Conservation (phyloP, 768 basidiomycete genomes). For the Lanmaoa pseudosensibilis region DNA sequence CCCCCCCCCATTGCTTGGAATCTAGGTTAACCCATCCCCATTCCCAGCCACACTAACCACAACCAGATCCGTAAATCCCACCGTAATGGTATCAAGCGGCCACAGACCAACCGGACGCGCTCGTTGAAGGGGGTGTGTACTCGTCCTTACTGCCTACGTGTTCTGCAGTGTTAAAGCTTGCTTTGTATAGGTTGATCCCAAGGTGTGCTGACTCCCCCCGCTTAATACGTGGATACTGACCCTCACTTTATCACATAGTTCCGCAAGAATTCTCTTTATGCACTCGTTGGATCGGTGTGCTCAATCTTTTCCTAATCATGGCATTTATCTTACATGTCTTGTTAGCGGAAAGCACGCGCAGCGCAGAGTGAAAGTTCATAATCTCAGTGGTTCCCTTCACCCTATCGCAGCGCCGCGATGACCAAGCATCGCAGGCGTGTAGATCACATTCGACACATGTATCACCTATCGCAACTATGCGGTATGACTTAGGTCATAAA, state of each 20-base stretch:
- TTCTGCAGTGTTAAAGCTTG: constrained; percentile 1
- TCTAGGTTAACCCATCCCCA: constrained; percentile 10
- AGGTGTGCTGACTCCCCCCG: constrained; percentile 46
- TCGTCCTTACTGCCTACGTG: background rate
- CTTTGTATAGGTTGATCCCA: constrained; percentile 66
- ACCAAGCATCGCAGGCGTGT: constrained; percentile 1
- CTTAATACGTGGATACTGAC: background rate
- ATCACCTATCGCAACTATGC: constrained; percentile 23
- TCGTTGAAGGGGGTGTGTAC: constrained; percentile 88
- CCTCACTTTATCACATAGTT: constrained; percentile 48
- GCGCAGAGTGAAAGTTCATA: constrained; percentile 55
- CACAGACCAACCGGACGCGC: constrained; percentile 67
- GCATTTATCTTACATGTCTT: background rate
- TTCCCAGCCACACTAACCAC: constrained; percentile 81
- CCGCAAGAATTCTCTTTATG: constrained; percentile 78
- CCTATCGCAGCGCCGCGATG: background rate
- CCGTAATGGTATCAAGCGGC: constrained; percentile 94
- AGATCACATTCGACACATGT: constrained; percentile 20
- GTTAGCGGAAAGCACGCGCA: constrained; percentile 64
- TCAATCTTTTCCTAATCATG: background rate
- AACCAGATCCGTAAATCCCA: constrained; percentile 98
- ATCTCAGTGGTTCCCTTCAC: constrained; percentile 3
- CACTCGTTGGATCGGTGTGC: constrained; percentile 74
- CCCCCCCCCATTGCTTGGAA: constrained; percentile 4
- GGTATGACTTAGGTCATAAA: constrained; percentile 17